Evolutionary conservation across 176 grass and related monocot species (phyloP).

Genomic region (Cymbopogon citratus): DNA sequence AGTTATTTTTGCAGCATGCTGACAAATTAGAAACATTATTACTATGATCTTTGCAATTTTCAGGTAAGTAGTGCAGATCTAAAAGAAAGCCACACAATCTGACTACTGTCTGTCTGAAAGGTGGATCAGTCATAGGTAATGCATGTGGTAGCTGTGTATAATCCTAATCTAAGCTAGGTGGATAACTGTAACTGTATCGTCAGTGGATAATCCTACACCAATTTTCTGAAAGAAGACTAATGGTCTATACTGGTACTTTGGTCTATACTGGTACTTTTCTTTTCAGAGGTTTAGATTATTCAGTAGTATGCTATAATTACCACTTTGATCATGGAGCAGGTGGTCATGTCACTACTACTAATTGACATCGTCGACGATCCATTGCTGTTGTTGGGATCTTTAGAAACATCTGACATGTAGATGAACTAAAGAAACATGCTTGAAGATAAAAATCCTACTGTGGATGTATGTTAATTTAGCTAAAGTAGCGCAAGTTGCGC

Average conservation of each 20-base stretch:
- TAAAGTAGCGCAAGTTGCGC: slow-evolving; percentile 20
- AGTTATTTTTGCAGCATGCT: background rate
- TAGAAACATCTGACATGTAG: slow-evolving; percentile 25
- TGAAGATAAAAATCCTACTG: slow-evolving; percentile 8
- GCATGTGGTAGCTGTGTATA: too few relatives aligned
- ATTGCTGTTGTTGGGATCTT: slow-evolving; percentile 27
- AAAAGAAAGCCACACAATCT: background rate
- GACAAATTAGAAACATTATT: background rate
- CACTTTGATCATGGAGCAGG: background rate
- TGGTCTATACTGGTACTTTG: too few relatives aligned
- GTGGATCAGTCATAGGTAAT: too few relatives aligned
- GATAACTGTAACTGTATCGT: background rate
- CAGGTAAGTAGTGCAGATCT: background rate
- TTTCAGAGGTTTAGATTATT: background rate
- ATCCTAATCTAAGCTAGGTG: too few relatives aligned
- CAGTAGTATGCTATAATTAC: background rate
- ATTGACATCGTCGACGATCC: slow-evolving; percentile 7
- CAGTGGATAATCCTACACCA: background rate
- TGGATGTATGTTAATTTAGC: background rate
- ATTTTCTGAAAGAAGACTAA: too few relatives aligned
- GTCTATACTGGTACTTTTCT: background rate
- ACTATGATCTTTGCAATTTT: background rate
- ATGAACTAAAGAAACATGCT: slow-evolving; percentile 17
- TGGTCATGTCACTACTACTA: slow-evolving; percentile 11
- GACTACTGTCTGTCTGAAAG: too few relatives aligned